These are phyloP conservation scores for Parsonsia alboflavescens DNA, from an alignment of 257 asterid species.

Conservation along the genomic window DNA sequence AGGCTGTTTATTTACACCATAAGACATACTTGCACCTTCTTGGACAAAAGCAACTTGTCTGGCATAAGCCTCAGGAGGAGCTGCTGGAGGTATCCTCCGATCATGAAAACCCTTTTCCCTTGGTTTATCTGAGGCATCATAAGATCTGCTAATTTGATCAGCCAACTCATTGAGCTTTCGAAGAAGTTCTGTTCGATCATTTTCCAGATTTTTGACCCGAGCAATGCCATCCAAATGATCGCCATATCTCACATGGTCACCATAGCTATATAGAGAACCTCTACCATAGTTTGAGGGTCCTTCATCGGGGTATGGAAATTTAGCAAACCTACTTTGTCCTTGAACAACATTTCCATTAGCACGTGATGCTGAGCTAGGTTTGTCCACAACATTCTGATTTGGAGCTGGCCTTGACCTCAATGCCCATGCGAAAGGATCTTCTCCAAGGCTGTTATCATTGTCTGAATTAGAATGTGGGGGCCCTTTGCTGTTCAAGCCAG, in stretches of 20 bases:
- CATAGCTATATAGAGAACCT: slow-evolving; percentile 46
- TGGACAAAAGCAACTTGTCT: slow-evolving; percentile 37
- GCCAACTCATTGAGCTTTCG: slow-evolving; percentile 75
- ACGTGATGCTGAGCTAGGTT: slow-evolving; percentile 22
- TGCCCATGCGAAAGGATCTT: slow-evolving; percentile 33
- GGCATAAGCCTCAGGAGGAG: slow-evolving; percentile 40
- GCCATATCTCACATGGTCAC: slow-evolving; percentile 36
- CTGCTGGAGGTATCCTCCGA: slow-evolving; percentile 31
- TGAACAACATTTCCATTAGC: slow-evolving; percentile 30
- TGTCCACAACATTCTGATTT: slow-evolving; percentile 32
- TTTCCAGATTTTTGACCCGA: slow-evolving; percentile 55
- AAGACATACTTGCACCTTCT: slow-evolving; percentile 34
- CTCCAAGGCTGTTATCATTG: slow-evolving; percentile 31
- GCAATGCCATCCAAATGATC: slow-evolving; percentile 44
- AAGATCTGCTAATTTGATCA: slow-evolving; percentile 59
- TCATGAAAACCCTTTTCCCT: slow-evolving; percentile 40
- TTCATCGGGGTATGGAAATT: slow-evolving; percentile 40
- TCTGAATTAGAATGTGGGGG: slow-evolving; percentile 28
- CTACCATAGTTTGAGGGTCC: slow-evolving; percentile 52
- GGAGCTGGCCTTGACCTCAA: slow-evolving; percentile 39
- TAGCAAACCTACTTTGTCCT: slow-evolving; percentile 37
- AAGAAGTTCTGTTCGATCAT: slow-evolving; percentile 70
- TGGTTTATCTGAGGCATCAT: slow-evolving; percentile 51
- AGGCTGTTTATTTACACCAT: slow-evolving; percentile 37
- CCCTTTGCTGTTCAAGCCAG: slow-evolving; percentile 30